phyloP scores from a whole-genome alignment of 192 early-diverging fungal species.

The Dissophora globulifera region DNA sequence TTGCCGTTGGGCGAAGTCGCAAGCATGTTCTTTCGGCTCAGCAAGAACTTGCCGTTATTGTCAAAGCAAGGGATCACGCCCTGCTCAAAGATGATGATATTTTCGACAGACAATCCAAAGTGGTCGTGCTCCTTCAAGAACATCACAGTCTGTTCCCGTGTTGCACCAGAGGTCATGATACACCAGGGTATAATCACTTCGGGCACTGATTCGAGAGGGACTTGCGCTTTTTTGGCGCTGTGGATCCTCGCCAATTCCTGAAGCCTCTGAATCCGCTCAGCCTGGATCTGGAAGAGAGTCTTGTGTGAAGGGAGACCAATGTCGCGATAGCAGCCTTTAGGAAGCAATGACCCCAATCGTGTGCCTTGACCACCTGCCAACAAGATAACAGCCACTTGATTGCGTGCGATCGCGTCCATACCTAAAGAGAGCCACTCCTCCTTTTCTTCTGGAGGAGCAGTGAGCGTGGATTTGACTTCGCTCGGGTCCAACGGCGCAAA shows the following conservation, averaged over 20 bases:
- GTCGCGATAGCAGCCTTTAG: conserved; percentile 91
- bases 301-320: conserved; percentile 89
- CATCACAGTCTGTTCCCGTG: conserved; percentile 70
- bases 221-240: background rate
- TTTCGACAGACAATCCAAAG: conserved; percentile 80
- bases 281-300: conserved; percentile 91
- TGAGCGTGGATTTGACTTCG: conserved; percentile 65
- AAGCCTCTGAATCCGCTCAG: conserved; percentile 84
- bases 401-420: conserved; percentile 76
- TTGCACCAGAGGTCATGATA: conserved; percentile 95
- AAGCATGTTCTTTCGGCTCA: conserved; percentile 74
- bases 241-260: conserved; percentile 69
- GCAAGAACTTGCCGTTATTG: conserved; percentile 84
- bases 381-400: conserved; percentile 90
- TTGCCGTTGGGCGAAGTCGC: conserved; percentile 84
- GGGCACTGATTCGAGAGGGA: background rate
- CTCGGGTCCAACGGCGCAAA: conserved; percentile 74
- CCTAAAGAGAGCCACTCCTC: conserved; percentile 74
- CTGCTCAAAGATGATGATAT: conserved; percentile 93
- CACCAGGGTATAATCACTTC: conserved; percentile 85
- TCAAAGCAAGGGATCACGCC: conserved; percentile 89
- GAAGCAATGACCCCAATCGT: conserved; percentile 76
- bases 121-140: conserved; percentile 78
- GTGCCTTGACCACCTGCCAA: conserved; percentile 92
- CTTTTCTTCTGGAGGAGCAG: conserved; percentile 52